Evolutionary conservation across 352 stramenopile species (phyloP).

Genomic region (Globisporangium recalcitrans): DNA sequence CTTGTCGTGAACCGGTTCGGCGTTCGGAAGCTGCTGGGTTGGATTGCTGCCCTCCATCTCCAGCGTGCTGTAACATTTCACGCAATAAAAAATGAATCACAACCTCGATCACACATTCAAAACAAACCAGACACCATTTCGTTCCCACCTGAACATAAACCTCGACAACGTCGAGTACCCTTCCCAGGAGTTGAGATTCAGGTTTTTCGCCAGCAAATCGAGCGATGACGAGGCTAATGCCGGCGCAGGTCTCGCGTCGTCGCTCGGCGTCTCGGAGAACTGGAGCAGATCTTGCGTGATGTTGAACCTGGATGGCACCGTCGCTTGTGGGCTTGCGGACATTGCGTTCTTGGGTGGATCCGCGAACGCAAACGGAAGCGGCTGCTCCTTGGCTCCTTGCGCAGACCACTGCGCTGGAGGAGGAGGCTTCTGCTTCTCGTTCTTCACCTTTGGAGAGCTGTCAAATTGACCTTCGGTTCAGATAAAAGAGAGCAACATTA

Average conservation of each 20-base stretch:
- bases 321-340: conserved; percentile 16
- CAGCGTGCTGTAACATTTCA: conserved; percentile 17
- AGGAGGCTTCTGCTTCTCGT: neutral
- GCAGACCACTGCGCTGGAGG: neutral
- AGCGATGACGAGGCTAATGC: conserved; percentile 20
- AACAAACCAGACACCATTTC: neutral
- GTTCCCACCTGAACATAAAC: conserved; percentile 57
- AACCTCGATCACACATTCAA: neutral
- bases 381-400: neutral
- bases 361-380: conserved; percentile 14
- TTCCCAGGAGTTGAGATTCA: conserved; percentile 57
- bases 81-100: neutral
- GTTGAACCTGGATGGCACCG: conserved; percentile 18
- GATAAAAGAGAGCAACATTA: neutral
- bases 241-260: conserved; percentile 12
- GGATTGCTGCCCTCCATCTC: conserved; percentile 19
- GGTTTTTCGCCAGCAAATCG: conserved; percentile 31
- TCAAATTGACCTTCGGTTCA: conserved; percentile 14
- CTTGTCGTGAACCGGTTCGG: neutral
- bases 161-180: conserved; percentile 71
- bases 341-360: conserved; percentile 14
- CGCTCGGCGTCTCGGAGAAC: conserved; percentile 8
- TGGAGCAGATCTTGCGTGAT: conserved; percentile 22
- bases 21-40: neutral
- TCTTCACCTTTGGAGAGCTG: neutral